These are phyloP conservation scores for Backusella parvicylindrica DNA, from an alignment of 192 early-diverging fungal genomes.

Conservation along the genomic window DNA sequence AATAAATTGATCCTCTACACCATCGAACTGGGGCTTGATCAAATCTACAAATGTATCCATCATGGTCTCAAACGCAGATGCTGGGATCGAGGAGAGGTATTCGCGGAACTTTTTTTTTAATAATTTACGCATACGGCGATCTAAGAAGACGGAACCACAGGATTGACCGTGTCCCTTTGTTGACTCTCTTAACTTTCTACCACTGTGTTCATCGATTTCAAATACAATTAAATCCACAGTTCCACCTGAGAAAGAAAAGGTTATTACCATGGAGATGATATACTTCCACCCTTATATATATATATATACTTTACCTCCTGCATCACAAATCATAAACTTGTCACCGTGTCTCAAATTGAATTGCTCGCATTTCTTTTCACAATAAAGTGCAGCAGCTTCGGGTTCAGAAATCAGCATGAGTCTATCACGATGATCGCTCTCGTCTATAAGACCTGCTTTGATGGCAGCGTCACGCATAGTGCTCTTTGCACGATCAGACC, in stretches of 20 bases:
- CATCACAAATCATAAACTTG: conserved; percentile 56
- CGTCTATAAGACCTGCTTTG: conserved; percentile 47
- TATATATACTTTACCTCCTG: conserved; percentile 38
- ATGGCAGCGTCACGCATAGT: conserved; percentile 55
- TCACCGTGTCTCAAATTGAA: conserved; percentile 50
- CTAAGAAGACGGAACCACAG: conserved; percentile 46
- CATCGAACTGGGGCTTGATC: conserved; percentile 53
- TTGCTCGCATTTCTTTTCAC: conserved; percentile 50
- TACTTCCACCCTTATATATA: conserved; percentile 16
- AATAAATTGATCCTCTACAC: conserved; percentile 42
- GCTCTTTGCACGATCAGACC: conserved; percentile 49
- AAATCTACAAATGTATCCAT: conserved; percentile 55
- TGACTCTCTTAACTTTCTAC: conserved; percentile 37
- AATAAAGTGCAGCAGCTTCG: conserved; percentile 54
- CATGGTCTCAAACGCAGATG: conserved; percentile 46
- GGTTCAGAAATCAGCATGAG: conserved; percentile 48
- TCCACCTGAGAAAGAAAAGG: conserved; percentile 26
- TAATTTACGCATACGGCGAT: conserved; percentile 44
- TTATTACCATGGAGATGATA: too few relatives aligned
- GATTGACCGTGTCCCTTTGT: conserved; percentile 48
- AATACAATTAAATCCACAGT: conserved; percentile 56
- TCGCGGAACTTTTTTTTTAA: conserved; percentile 45
- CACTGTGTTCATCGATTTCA: conserved; percentile 45
- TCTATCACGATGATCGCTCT: conserved; percentile 42
- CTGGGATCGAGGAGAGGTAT: conserved; percentile 41